Base-by-base conservation (phyloP, 1,284 basidiomycete genomes). In the Trichosporon coremiiforme region DNA sequence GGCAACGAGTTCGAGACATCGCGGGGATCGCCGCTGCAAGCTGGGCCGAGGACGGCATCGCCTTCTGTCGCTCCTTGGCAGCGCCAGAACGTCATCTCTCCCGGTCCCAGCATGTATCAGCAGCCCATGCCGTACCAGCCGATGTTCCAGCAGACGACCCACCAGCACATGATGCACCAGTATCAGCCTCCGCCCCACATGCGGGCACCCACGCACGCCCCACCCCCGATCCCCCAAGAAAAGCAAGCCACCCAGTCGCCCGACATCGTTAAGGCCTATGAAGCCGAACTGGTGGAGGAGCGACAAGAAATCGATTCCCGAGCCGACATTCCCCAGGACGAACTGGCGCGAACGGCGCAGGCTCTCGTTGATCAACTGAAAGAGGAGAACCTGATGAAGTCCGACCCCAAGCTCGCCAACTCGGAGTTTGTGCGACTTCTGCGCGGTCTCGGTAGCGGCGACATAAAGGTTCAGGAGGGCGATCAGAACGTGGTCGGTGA, bases 351-450 rank as follows among this genome's bases (percentile, higher is more conserved):
- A 33, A 90, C 91, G 1, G 92, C 92, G 2, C 90, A 87, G 15
- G 81, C 88, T 36, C 87, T 94, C 63, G 84, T 93, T 53, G 87
- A 91, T 68, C 87, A 90, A 35, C 87, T 94, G 57, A 86, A 87
- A 76, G 72, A 75, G 20, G 71, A 73, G 22, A 53, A 66, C 17
- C 65, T 76, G 4, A 31, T 73, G 9, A 47, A 90, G 71, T 95
- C 93, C 78, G 88, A 90, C 57, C 57, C 57, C 31, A 98, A 98
- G 82, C 94, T 98, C 80, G 87, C 90, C 79, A 88, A 95, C 66
- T 95, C 93, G 81, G 87, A 89, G 73, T 98, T 98, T 80, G 86
- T 98, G 85, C 87, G 87, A 20, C 86, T 98, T 33, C 95, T 98
- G 91, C 88, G 88, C 67, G 90, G 92, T 76, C 84, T 98, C 57